Conservation (phyloP, 805 yeast species). For the Tetrapisispora iriomotensis region DNA sequence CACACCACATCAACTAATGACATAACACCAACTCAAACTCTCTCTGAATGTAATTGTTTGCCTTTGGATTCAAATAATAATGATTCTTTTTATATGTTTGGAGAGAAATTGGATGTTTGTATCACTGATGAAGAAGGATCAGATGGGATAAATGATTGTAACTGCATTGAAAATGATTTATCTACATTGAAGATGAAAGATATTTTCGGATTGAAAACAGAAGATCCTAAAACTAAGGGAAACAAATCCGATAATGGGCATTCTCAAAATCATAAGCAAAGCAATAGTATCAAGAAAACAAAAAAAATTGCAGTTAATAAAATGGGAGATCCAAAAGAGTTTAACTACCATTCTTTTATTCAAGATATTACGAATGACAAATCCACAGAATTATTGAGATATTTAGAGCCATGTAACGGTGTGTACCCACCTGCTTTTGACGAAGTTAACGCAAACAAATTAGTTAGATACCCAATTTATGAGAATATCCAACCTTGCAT, state of each 20-base stretch:
- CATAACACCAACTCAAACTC: no score
- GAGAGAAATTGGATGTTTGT: neutral
- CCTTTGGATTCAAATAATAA: no score
- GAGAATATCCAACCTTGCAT: slow-evolving; percentile 20
- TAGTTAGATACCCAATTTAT: slow-evolving; percentile 28
- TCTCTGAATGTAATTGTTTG: no score
- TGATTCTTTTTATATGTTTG: neutral
- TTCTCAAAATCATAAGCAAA: no score
- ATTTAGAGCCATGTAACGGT: slow-evolving; percentile 32
- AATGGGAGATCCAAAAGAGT: neutral
- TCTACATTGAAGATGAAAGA: no score
- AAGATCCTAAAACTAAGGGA: no score
- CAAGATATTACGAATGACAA: slow-evolving; percentile 4
- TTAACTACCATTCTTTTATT: slow-evolving; percentile 1
- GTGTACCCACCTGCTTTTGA: slow-evolving; percentile 26
- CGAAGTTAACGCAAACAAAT: slow-evolving; percentile 19
- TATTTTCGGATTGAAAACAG: no score
- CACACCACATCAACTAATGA: neutral
- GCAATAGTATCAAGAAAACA: neutral
- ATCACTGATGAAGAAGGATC: neutral
- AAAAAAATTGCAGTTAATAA: neutral
- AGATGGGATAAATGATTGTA: neutral
- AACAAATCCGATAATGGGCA: no score
- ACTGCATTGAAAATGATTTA: no score
- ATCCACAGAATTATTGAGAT: slow-evolving; percentile 20